Evolutionary conservation across 2,329 filamentous ascomycete genomes (phyloP).

Genomic region (Dactylellina parvicollis): DNA sequence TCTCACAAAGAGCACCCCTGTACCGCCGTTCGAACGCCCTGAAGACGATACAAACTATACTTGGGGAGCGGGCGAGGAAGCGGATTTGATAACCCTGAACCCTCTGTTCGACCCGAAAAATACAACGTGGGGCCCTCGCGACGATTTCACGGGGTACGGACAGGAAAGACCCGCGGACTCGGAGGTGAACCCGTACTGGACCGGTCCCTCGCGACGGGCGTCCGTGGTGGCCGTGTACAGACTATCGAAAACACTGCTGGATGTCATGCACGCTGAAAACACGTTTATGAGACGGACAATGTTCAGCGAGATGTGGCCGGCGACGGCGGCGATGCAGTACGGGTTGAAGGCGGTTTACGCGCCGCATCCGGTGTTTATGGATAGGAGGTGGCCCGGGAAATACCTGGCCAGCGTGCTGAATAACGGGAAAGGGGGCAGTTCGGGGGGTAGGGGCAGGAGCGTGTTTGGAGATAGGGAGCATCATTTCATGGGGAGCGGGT

Average conservation of each 20-base stretch:
- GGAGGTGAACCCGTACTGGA: slow-evolving; percentile 66
- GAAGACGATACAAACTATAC: slow-evolving; percentile 78
- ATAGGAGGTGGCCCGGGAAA: slow-evolving; percentile 82
- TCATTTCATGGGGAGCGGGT: slow-evolving; percentile 85
- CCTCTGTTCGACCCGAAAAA: slow-evolving; percentile 90
- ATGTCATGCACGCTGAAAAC: slow-evolving; percentile 91
- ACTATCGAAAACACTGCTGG: slow-evolving; percentile 80
- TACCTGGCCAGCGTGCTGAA: slow-evolving; percentile 85
- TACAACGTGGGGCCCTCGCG: slow-evolving; percentile 82
- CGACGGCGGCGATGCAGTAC: slow-evolving; percentile 85
- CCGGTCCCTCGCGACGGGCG: slow-evolving; percentile 76
- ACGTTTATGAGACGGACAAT: slow-evolving; percentile 85
- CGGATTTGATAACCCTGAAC: slow-evolving; percentile 90
- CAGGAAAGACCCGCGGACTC: slow-evolving; percentile 18
- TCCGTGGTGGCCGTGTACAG: slow-evolving; percentile 89
- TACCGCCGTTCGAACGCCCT: slow-evolving; percentile 74
- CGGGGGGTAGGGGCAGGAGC: slow-evolving; percentile 76
- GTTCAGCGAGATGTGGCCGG: slow-evolving; percentile 97
- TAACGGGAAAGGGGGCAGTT: slow-evolving; percentile 76
- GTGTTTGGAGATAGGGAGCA: slow-evolving; percentile 87
- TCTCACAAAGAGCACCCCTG: slow-evolving; percentile 76
- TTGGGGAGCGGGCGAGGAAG: slow-evolving; percentile 91
- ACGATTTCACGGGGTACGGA: slow-evolving; percentile 82
- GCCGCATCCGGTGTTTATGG: slow-evolving; percentile 87
- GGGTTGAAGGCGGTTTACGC: slow-evolving; percentile 91